These are phyloP conservation scores for Melampsora americana DNA, from an alignment of 1,284 basidiomycete genomes.

Conservation along the genomic window DNA sequence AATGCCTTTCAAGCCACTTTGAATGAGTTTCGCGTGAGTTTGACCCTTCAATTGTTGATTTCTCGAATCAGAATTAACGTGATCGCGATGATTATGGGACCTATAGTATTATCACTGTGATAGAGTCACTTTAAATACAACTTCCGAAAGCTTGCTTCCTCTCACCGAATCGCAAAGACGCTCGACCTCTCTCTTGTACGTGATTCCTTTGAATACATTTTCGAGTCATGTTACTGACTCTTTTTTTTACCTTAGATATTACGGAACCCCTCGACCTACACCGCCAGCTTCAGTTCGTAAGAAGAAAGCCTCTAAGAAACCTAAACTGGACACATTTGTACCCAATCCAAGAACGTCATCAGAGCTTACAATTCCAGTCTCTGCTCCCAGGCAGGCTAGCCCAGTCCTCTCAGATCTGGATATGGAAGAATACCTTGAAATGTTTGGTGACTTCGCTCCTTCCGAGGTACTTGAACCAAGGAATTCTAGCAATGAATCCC, in stretches of 20 bases:
- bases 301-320: constrained; percentile 12
- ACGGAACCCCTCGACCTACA: constrained; percentile 15
- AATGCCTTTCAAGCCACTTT: constrained; percentile 37
- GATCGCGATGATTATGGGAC: neutral
- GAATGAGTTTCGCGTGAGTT: constrained; percentile 14
- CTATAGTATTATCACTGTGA: neutral
- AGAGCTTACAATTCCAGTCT: neutral
- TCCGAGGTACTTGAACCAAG: neutral
- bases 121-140: neutral
- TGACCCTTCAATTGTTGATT: neutral
- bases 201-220: too few relatives aligned
- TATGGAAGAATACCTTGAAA: constrained; percentile 34
- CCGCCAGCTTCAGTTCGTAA: neutral
- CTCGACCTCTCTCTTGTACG: neutral
- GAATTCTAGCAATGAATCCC: neutral
- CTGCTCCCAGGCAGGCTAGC: neutral
- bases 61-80: neutral
- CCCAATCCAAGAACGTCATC: neutral
- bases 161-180: neutral
- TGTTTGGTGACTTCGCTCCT: constrained; percentile 3
- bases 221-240: too few relatives aligned
- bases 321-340: neutral
- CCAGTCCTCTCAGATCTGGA: constrained; percentile 27
- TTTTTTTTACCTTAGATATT: constrained; percentile 20
- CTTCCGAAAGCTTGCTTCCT: neutral